Percentiles rank a stretch among this genome's conserved stretches.
These are phyloP conservation scores for Penicillium expansum DNA, from an alignment of 2,329 filamentous ascomycete genomes.

Conservation along the genomic window DNA sequence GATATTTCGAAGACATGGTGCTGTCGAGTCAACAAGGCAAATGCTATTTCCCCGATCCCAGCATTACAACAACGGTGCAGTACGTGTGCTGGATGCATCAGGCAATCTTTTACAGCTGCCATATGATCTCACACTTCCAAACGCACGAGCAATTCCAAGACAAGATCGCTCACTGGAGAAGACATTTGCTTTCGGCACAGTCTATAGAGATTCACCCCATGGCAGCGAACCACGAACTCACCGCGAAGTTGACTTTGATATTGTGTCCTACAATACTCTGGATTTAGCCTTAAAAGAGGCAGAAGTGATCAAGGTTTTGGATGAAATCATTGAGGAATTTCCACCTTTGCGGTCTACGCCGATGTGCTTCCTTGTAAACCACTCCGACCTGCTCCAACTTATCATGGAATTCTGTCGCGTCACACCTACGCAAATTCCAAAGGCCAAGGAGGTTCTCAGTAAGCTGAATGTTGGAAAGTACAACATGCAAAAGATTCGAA, in stretches of 20 bases:
- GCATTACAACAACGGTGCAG: slow-evolving; percentile 71
- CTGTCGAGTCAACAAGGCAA: slow-evolving; percentile 73
- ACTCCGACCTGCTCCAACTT: slow-evolving; percentile 78
- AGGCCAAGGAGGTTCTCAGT: slow-evolving; percentile 79
- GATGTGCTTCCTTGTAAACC: slow-evolving; percentile 89
- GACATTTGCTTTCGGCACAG: slow-evolving; percentile 81
- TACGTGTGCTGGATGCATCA: slow-evolving; percentile 75
- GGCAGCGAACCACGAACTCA: slow-evolving; percentile 79
- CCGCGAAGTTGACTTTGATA: slow-evolving; percentile 93
- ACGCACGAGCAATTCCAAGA: slow-evolving; percentile 78
- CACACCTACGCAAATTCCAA: slow-evolving; percentile 62
- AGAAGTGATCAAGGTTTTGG: slow-evolving; percentile 88
- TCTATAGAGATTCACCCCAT: slow-evolving; percentile 75
- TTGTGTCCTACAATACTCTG: slow-evolving; percentile 76
- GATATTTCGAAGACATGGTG: slow-evolving; percentile 86
- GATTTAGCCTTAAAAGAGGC: slow-evolving; percentile 89
- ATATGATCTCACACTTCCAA: slow-evolving; percentile 85
- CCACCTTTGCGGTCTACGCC: slow-evolving; percentile 67
- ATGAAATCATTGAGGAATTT: slow-evolving; percentile 81
- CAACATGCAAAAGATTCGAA: slow-evolving; percentile 79
- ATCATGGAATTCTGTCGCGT: slow-evolving; percentile 92
- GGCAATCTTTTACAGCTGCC: slow-evolving; percentile 92
- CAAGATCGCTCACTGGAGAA: slow-evolving; percentile 63
- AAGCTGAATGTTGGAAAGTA: slow-evolving; percentile 78
- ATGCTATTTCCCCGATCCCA: slow-evolving; percentile 77